Conservation (phyloP, 2,329 filamentous ascomycete species). For the Venturia oleaginea region DNA sequence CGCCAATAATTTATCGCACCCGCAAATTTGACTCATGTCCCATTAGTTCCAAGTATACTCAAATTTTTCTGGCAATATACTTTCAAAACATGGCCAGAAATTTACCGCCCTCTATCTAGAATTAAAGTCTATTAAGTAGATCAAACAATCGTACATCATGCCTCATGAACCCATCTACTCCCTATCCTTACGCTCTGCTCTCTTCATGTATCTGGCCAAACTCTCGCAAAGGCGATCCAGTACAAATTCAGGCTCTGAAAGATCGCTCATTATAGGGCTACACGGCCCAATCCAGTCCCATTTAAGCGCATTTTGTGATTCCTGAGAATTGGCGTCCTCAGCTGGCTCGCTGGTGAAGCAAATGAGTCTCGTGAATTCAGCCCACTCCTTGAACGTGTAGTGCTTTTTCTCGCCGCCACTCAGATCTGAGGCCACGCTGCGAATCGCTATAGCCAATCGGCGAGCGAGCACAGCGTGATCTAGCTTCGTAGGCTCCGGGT, state of each 20-base stretch:
- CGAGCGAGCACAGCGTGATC: conserved; percentile 50
- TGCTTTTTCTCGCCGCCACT: conserved; percentile 47
- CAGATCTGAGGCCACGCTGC: conserved; percentile 54
- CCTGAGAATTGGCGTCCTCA: conserved; percentile 28
- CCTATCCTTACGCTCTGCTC: not conserved
- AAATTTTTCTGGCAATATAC: no score
- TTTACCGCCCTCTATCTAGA: not conserved
- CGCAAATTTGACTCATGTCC: no score
- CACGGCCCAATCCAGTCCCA: conserved; percentile 68
- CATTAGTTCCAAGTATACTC: no score
- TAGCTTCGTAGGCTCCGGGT: conserved; percentile 25
- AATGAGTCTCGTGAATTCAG: conserved; percentile 70
- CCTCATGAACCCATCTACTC: not conserved
- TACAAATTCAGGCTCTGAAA: conserved; percentile 58
- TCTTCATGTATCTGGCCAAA: conserved; percentile 38
- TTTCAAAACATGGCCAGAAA: not conserved
- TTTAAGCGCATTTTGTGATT: conserved; percentile 50
- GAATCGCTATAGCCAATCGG: conserved; percentile 61
- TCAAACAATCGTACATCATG: not conserved
- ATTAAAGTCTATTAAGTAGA: not conserved
- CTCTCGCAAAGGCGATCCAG: conserved; percentile 58
- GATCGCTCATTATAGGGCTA: conserved; percentile 55
- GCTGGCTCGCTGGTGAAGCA: conserved; percentile 35
- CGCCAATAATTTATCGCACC: no score
- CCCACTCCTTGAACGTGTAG: conserved; percentile 81